phyloP scores from a whole-genome alignment of 257 asterid genomes.

The Solanum ossicruentum region DNA sequence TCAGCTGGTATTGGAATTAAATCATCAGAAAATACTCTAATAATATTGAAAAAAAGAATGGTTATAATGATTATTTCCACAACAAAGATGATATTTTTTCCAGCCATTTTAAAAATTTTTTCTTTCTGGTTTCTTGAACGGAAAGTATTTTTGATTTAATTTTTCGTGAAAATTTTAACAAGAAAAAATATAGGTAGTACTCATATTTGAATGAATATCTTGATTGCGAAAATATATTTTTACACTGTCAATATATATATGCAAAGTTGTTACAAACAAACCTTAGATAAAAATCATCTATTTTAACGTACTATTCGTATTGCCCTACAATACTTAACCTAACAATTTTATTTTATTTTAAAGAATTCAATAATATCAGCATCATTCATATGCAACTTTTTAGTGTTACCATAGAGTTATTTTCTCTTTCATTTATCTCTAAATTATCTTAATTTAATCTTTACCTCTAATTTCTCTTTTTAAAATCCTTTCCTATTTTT shows the following conservation, averaged over 20 bases:
- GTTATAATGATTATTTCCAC: not conserved
- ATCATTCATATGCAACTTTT: not conserved
- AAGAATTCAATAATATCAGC: not conserved
- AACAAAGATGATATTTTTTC: not conserved
- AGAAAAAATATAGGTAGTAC: not conserved
- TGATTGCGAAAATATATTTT: not conserved
- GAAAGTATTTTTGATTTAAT: not conserved
- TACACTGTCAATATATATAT: not conserved
- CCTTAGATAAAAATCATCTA: not conserved
- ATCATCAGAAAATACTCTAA: conserved; percentile 5
- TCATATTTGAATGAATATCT: not conserved
- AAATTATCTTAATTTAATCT: not conserved
- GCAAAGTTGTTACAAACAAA: not conserved
- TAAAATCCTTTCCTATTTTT: not conserved
- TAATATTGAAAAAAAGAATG: conserved; percentile 9
- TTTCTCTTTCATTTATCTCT: not conserved
- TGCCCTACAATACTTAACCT: not conserved
- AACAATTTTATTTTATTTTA: no score
- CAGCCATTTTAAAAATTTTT: not conserved
- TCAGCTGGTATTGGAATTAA: conserved; percentile 26
- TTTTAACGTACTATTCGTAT: not conserved
- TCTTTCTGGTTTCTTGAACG: not conserved
- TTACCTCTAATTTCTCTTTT: not conserved
- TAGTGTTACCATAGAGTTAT: not conserved
- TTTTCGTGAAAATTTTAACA: not conserved